Percentiles rank a stretch among this genome's conserved stretches.
Evolutionary conservation across 768 basidiomycete species (phyloP).

Genomic region (Tricholoma flavovirens): DNA sequence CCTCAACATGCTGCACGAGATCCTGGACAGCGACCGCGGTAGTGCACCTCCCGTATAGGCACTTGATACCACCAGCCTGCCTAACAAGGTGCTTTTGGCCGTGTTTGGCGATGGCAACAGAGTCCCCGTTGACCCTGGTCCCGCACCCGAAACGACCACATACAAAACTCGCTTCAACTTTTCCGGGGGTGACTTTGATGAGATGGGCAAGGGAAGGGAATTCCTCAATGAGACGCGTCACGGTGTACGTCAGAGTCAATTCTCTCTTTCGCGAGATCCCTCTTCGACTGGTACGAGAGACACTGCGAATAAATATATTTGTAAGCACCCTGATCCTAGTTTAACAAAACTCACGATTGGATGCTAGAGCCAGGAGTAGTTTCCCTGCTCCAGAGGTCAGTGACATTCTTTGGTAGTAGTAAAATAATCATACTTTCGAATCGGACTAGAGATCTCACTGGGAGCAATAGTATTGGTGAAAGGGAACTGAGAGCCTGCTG

Average conservation of each 20-base stretch:
- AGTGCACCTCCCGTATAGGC: background rate
- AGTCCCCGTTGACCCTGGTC: background rate
- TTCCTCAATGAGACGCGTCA: background rate
- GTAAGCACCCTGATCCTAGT: background rate
- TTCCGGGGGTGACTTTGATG: background rate
- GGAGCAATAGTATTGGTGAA: background rate
- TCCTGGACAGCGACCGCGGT: background rate
- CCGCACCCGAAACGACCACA: background rate
- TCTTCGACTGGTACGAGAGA: background rate
- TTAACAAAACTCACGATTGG: background rate
- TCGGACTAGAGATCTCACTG: background rate
- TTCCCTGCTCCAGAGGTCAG: background rate
- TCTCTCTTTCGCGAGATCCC: background rate
- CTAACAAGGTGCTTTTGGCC: background rate
- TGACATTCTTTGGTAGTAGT: background rate
- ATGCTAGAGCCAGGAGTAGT: background rate
- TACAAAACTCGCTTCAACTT: background rate
- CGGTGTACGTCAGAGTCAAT: background rate
- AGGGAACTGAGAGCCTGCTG: background rate
- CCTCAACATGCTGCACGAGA: background rate
- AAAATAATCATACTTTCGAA: background rate
- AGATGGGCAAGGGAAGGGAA: background rate
- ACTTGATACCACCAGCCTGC: background rate
- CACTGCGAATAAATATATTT: background rate
- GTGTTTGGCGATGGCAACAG: background rate